Conservation (phyloP, 1,284 basidiomycete genomes). For the Ustilago curta region DNA sequence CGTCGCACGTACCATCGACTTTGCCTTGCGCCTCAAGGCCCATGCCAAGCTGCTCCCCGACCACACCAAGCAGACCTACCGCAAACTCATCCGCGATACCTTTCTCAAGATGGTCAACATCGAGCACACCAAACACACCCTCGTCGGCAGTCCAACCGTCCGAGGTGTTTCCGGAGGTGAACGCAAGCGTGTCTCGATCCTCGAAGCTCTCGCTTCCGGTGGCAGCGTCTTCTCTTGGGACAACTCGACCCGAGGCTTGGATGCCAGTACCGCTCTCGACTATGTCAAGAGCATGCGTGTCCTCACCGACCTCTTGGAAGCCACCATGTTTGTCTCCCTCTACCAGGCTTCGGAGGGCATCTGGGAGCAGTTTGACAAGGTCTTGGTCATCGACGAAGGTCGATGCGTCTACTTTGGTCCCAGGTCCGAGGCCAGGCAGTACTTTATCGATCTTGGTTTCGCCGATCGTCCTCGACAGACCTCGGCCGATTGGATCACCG, state of each 20-base stretch:
- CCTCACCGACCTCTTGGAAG: conserved; percentile 81
- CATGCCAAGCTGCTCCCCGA: conserved; percentile 70
- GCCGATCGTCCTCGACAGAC: conserved; percentile 76
- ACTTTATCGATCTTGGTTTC: conserved; percentile 68
- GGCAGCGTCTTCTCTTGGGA: conserved; percentile 79
- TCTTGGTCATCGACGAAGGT: conserved; percentile 67
- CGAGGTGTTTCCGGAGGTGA: conserved; percentile 79
- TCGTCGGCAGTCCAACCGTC: conserved; percentile 78
- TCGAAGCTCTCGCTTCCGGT: conserved; percentile 75
- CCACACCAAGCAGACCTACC: conserved; percentile 72
- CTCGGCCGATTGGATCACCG: conserved; percentile 69
- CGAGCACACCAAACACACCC: conserved; percentile 79
- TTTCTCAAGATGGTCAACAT: conserved; percentile 80
- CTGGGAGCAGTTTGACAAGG: conserved; percentile 75
- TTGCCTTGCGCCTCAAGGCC: conserved; percentile 58
- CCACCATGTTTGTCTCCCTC: conserved; percentile 82
- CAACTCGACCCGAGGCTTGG: conserved; percentile 79
- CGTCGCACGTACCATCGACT: conserved; percentile 70
- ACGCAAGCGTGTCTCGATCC: conserved; percentile 78
- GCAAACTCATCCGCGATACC: conserved; percentile 73
- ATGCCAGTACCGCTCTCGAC: conserved; percentile 85
- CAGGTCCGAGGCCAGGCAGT: conserved; percentile 53
- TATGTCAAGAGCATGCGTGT: conserved; percentile 80
- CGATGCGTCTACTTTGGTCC: conserved; percentile 66
- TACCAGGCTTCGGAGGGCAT: conserved; percentile 75